These are phyloP conservation scores for Podosphaera leucotricha DNA, from an alignment of 2,329 filamentous ascomycete genomes.

Conservation along the genomic window DNA sequence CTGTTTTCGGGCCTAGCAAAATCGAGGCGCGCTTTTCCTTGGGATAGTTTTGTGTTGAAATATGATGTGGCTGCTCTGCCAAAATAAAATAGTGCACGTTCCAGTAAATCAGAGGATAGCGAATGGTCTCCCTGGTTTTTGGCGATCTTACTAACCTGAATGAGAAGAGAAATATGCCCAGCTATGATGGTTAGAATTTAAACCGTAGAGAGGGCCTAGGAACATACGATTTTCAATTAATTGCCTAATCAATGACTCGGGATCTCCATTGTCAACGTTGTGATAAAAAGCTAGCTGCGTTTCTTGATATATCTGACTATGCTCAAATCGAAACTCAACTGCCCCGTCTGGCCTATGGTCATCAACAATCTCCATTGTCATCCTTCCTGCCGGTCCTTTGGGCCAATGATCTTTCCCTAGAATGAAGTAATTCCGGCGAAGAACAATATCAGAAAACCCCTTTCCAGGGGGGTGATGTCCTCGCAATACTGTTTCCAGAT, in stretches of 20 bases:
- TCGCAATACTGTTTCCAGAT: conserved; percentile 16
- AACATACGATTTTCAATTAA: conserved; percentile 37
- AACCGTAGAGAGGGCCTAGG: background rate
- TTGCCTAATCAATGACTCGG: conserved; percentile 56
- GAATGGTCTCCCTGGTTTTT: conserved; percentile 79
- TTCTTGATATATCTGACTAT: conserved; percentile 49
- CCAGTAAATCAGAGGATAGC: conserved; percentile 64
- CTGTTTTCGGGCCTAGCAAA: conserved; percentile 70
- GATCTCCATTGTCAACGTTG: conserved; percentile 64
- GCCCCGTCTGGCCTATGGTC: conserved; percentile 26
- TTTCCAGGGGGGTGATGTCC: conserved; percentile 26
- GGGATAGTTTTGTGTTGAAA: conserved; percentile 51
- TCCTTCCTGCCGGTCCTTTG: conserved; percentile 44
- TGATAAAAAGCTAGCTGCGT: conserved; percentile 55
- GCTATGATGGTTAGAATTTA: conserved; percentile 6
- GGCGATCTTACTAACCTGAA: conserved; percentile 79
- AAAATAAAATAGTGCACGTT: conserved; percentile 79
- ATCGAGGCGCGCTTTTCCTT: conserved; percentile 58
- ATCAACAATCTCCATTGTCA: conserved; percentile 49
- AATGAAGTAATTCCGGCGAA: conserved; percentile 42
- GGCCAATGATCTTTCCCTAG: conserved; percentile 54
- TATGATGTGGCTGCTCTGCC: conserved; percentile 70
- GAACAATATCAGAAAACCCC: conserved; percentile 31
- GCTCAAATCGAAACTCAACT: conserved; percentile 54
- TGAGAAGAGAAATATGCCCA: conserved; percentile 81